phyloP scores from a whole-genome alignment of 768 basidiomycete species.

The Macrolepiota albuminosa region DNA sequence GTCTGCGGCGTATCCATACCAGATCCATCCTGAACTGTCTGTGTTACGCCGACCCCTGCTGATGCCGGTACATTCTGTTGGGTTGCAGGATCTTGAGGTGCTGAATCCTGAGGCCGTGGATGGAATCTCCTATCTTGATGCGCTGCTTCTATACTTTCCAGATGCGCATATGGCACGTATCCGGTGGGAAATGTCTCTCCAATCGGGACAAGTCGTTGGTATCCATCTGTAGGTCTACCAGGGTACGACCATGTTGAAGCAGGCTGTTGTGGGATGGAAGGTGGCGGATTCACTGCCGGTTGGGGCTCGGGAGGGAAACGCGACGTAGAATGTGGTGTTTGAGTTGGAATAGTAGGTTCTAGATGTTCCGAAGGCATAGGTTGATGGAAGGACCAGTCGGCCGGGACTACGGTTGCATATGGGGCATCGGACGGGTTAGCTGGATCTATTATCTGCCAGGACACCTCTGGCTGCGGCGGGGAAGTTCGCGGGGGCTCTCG shows the following conservation, averaged over 20 bases:
- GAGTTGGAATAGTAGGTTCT: not conserved
- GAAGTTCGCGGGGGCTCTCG: not conserved
- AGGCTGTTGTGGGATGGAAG: not conserved
- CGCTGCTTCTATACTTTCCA: slow-evolving; percentile 4
- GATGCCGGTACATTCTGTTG: not conserved
- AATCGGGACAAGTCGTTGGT: not conserved
- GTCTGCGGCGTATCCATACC: not conserved
- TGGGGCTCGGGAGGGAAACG: not conserved
- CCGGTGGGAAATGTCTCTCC: slow-evolving; percentile 12
- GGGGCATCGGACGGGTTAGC: slow-evolving; percentile 5
- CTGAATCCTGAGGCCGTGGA: not conserved
- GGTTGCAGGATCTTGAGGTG: not conserved
- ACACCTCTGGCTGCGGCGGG: not conserved
- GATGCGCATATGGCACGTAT: slow-evolving; percentile 12
- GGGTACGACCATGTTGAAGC: not conserved
- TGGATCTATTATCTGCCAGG: not conserved
- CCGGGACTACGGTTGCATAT: slow-evolving; percentile 5
- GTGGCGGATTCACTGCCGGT: not conserved
- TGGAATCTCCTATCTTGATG: not conserved
- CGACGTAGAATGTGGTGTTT: not conserved
- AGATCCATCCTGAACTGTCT: not conserved
- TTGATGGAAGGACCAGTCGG: slow-evolving; percentile 5
- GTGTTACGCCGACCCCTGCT: not conserved
- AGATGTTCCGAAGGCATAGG: not conserved
- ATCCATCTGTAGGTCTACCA: not conserved